Evolutionary conservation across 2,329 filamentous ascomycete genomes (phyloP), one percentile per base, ranked within the genome.

Genomic region (Madurella mycetomatis): DNA sequence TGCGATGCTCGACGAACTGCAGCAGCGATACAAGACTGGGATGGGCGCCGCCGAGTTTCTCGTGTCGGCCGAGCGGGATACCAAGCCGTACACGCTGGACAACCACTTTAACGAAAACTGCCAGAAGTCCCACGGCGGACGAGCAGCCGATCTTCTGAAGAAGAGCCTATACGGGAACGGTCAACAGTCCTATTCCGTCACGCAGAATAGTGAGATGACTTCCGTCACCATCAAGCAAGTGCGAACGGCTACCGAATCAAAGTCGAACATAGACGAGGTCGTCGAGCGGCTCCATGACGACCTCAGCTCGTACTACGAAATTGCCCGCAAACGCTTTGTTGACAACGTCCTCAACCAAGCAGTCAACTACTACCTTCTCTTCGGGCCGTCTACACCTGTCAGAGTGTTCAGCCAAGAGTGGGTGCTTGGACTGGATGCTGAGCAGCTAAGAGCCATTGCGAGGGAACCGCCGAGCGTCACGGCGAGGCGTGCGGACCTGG

Each of bases 321-420:
- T 71, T 0, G 66, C 70, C 0, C 59, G 60, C 5, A 61, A 67
- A 8, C 64, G 66, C 1, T 71, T 72, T 47, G 62, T 71, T 17
- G 70, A 73, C 57, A 70, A 69, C 44, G 50, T 73, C 18, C 69
- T 66, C 51, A 64, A 60, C 1, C 67, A 68, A 30, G 67, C 62
- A 0, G 65, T 72, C 5, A 61, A 63, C 40, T 57, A 66, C 43
- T 41, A 47, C 4, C 62, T 71, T 1, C 48, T 72, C 1, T 48
- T 49, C 17, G 67, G 68, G 0, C 53, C 60, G 0, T 37, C 53
- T 0, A 68, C 64, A 2, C 68, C 69, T 1, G 60, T 71, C 13
- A 41, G 32, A 0, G 57, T 69, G 12, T 67, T 71, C 32, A 63
- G 55, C 12, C 63, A 68, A 34, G 54, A 68, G 1, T 70, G 67